phyloP scores from a whole-genome alignment of 345 rosid genomes.

The Hypericum androsaemum region DNA sequence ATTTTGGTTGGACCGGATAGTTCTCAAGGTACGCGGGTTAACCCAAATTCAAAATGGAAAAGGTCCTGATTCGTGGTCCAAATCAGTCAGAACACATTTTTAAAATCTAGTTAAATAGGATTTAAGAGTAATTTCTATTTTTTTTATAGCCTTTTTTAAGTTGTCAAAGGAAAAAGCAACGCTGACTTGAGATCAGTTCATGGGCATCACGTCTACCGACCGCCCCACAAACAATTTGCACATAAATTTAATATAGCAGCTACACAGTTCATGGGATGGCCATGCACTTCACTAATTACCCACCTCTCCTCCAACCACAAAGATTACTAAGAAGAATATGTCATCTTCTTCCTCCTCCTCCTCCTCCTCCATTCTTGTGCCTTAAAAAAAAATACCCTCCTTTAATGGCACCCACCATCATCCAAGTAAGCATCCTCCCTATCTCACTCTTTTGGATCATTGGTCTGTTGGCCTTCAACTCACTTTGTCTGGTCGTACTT shows the following conservation, averaged over 20 bases:
- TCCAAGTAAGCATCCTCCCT: slow-evolving; percentile 1
- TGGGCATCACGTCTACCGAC: slow-evolving; percentile 46
- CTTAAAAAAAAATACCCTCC: slow-evolving; percentile 12
- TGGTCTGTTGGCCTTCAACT: not conserved
- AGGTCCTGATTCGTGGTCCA: too few species aligned
- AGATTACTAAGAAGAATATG: slow-evolving; percentile 5
- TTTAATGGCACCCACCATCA: slow-evolving; percentile 47
- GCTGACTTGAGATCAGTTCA: slow-evolving; percentile 19
- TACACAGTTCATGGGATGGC: slow-evolving; percentile 30
- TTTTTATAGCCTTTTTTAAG: too few species aligned
- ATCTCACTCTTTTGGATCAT: slow-evolving; percentile 3
- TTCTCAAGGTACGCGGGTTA: too few species aligned
- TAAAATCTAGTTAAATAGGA: too few species aligned
- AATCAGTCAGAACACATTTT: too few species aligned
- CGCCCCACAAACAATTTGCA: slow-evolving; percentile 11
- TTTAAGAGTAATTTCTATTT: too few species aligned
- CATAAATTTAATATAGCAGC: slow-evolving; percentile 6
- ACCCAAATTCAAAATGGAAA: too few species aligned
- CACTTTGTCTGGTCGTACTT: not conserved
- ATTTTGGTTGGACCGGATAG: too few species aligned
- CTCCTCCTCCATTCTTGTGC: not conserved
- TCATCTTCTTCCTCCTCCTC: slow-evolving; percentile 3
- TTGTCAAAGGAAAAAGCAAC: too few species aligned
- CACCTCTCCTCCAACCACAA: slow-evolving; percentile 19
- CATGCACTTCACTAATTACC: slow-evolving; percentile 26